Base-by-base conservation (phyloP, 345 rosid species). In the Raphanus sativus region DNA sequence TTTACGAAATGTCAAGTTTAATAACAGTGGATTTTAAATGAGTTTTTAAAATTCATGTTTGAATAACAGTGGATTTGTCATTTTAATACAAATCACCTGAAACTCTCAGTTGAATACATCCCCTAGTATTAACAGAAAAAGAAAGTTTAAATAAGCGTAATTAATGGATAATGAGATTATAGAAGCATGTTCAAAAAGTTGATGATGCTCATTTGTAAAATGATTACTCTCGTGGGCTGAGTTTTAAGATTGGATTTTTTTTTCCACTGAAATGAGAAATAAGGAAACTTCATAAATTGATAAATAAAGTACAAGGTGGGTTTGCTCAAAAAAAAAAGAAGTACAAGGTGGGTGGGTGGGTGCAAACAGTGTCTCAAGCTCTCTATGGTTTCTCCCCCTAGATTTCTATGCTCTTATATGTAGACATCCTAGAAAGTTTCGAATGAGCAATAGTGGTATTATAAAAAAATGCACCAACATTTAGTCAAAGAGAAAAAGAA, bases 191-290 rank as follows among this genome's bases (percentile, higher is more conserved):
- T 78, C 77, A 33, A 77, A 71, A 77, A 65, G 81, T 65, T 21
- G 32, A 77, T 40, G 68, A 62, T 78, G 74, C 58, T 78, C 81
- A 78, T 78, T 78, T 61, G 74, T 40, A 15, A 71, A 71, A 78
- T 78, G 77, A 78, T 78, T 71, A 78, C 76, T 65, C 77, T 78
- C 73, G 73, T 78, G 69, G 73, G 63, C 42, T 65, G 32, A 65
- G n/a, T 65, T 50, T 58, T 59, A 58, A 77, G 54, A 21, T 71
- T 70, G 25, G 7, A 67, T 24, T 48, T 28, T 21, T 34, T 15
- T 52, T 28, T 42, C 0, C 9, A 21, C 2, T 2, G 32, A 21
- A 58, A 38, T 13, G 60, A 65, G 55, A 54, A 65, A 50, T 5
- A 16, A 17, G 8, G 66, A 60, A 0, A 21, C 21, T 21, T 21